Conservation (phyloP, 1,284 basidiomycete species). For the Trichosporon asahii region DNA sequence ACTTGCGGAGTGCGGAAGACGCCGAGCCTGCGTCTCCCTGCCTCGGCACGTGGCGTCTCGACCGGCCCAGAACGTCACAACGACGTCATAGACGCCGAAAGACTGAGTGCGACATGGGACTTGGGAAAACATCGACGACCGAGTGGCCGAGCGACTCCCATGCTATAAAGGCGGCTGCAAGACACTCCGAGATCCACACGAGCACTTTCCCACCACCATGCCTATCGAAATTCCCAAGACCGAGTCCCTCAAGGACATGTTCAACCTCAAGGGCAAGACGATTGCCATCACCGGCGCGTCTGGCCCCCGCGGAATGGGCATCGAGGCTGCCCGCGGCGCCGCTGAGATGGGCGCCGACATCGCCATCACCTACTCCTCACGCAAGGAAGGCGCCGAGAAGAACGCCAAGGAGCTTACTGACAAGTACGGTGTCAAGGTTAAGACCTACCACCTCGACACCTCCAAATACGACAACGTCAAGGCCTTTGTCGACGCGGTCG, state of each 20-base stretch:
- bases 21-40: neutral
- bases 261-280: conserved; percentile 8
- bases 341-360: conserved; percentile 10
- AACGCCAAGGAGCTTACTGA: conserved; percentile 6
- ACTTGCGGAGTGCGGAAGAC: neutral
- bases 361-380: conserved; percentile 9
- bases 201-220: neutral
- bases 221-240: neutral
- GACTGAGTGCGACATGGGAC: neutral
- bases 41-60: no score
- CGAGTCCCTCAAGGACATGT: neutral
- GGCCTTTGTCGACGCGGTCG: conserved; percentile 9
- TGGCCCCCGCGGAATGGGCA: conserved; percentile 6
- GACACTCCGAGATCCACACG: neutral
- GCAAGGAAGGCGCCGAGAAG: conserved; percentile 10
- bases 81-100: neutral
- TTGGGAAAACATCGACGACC: neutral
- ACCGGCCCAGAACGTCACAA: neutral
- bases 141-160: neutral
- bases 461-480: conserved; percentile 1
- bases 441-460: conserved; percentile 10
- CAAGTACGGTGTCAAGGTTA: conserved; percentile 4
- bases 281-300: conserved; percentile 11
- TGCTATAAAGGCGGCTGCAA: neutral
- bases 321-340: conserved; percentile 10